Evolutionary conservation across 1,139 yeast species (phyloP).

Genomic region (Yamadazyma trypodendri): DNA sequence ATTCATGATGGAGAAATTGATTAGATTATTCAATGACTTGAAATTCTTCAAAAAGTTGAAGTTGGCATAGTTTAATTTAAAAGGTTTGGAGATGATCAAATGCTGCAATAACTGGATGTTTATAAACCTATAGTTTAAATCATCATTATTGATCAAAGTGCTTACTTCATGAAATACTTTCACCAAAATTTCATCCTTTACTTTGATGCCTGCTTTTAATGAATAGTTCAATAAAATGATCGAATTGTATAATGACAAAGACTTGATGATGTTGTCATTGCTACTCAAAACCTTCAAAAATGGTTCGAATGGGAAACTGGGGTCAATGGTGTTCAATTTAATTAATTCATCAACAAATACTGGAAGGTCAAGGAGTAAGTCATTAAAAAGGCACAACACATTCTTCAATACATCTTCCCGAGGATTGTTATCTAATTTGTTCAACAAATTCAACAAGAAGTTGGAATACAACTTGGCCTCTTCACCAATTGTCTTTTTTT

Average conservation of each 20-base stretch:
- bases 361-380: conserved; percentile 50
- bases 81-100: conserved; percentile 56
- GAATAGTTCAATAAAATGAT: conserved; percentile 37
- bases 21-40: conserved; percentile 49
- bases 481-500: conserved; percentile 36
- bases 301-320: conserved; percentile 56
- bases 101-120: conserved; percentile 69
- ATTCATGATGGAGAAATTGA: conserved; percentile 30
- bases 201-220: conserved; percentile 4
- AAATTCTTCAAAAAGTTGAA: conserved; percentile 48
- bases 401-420: conserved; percentile 76
- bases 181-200: conserved; percentile 36
- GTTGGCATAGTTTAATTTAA: conserved; percentile 59
- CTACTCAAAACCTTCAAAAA: conserved; percentile 51
- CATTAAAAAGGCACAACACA: conserved; percentile 67
- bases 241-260: conserved; percentile 47
- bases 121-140: conserved; percentile 57
- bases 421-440: conserved; percentile 41
- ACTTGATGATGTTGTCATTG: conserved; percentile 45
- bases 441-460: conserved; percentile 55
- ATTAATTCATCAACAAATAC: conserved; percentile 47
- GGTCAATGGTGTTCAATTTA: conserved; percentile 43
- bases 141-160: conserved; percentile 42
- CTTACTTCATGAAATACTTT: conserved; percentile 46
- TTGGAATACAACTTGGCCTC: conserved; percentile 57